Evolutionary conservation across 2,329 filamentous ascomycete genomes (phyloP), one percentile per base, ranked within the genome.

Genomic region (Cladosporium velox): DNA sequence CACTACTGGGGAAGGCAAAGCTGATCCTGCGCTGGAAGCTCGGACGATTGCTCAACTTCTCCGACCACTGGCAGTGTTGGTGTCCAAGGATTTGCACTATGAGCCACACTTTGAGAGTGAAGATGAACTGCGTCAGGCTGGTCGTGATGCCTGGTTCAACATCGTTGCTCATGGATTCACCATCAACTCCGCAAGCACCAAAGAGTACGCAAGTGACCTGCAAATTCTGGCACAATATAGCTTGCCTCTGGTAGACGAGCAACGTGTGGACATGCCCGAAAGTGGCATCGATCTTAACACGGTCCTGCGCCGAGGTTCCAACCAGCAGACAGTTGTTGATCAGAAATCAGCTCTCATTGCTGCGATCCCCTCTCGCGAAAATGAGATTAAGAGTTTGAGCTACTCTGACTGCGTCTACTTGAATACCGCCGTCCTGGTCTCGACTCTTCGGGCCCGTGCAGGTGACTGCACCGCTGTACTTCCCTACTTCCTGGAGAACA

Each of bases 251-350:
- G 90, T 99, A 35, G 88, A 93, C 2, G 92, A 97, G 75, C 91
- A 96, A 75, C 88, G 93, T 66, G 90, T 92, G 34, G 93, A 97
- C 72, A 90, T 96, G 74, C 86, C 95, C 11, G 95, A 99, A 78
- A 97, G 93, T 76, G 95, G 98, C 70, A 94, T 99, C 65, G 95
- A 99, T 74, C 86, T 99, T 49, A 98, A 99, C 74, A 96, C 93
- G 0, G 91, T 98, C 21, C 83, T 99, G 60, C 89, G 94, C 67
- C 88, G 95, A 67, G 94, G 93, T 21, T 91, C 92, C 82, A 92
- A 88, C 69, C 87, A 89, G 6, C 91, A 94, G 34, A 88, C 93
- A 68, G 89, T 92, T 64, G 80, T 88, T 1, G 86, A 90, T 68
- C 93, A 97, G 76, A 97, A 96, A 81, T 91, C 89, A 73, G 85